These are phyloP conservation scores for Hyphopichia buzzinii DNA, from an alignment of 1,139 yeast species.

Conservation along the genomic window DNA sequence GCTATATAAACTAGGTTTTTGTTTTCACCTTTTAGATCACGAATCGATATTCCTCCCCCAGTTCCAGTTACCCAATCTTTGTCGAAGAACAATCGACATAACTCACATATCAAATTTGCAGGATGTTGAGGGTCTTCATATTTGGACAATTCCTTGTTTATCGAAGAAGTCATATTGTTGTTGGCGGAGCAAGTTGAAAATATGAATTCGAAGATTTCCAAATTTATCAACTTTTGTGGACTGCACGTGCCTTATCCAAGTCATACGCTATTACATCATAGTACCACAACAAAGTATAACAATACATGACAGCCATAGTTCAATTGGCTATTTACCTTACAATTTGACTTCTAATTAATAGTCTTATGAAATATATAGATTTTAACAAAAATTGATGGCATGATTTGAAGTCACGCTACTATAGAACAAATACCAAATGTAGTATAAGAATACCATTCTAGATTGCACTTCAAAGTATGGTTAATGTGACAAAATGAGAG, in stretches of 20 bases:
- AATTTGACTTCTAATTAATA: too few relatives aligned
- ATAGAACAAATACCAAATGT: background rate
- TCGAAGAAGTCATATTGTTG: background rate
- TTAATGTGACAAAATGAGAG: background rate
- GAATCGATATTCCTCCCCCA: constrained; percentile 90
- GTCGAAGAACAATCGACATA: constrained; percentile 73
- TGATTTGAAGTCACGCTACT: background rate
- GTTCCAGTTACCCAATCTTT: constrained; percentile 96
- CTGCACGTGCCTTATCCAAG: background rate
- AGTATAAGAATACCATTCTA: background rate
- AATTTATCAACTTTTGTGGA: too few relatives aligned
- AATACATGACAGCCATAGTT: too few relatives aligned
- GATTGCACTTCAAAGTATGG: background rate
- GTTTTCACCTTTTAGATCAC: constrained; percentile 48
- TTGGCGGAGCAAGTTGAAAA: background rate
- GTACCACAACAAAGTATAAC: too few relatives aligned
- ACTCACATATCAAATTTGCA: constrained; percentile 79
- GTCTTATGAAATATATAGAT: background rate
- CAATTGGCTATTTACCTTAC: too few relatives aligned
- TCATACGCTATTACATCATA: too few relatives aligned
- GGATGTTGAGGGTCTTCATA: constrained; percentile 65
- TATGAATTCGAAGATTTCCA: background rate
- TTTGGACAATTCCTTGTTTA: constrained; percentile 10
- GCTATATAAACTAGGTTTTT: constrained; percentile 68
- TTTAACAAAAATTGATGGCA: background rate